Evolutionary conservation across 169 alveolate genomes (phyloP).

Genomic region (Eimeria tenella): DNA sequence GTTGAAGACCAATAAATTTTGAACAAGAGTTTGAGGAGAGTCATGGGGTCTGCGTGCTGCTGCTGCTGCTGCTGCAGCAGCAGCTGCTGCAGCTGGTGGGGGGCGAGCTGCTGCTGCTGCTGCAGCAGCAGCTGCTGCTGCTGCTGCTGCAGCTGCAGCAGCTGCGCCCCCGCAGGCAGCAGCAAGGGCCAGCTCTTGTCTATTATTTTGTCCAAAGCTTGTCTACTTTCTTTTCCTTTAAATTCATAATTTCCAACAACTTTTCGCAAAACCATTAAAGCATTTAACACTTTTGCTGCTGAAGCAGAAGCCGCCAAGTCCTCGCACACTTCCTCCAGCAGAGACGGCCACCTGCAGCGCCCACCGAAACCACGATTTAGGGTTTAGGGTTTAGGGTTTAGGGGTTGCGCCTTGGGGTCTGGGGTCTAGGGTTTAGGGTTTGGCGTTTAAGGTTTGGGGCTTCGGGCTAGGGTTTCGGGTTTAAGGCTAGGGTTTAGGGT

Average conservation of each 20-base stretch:
- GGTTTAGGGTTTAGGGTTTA: no score
- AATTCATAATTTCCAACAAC: conserved; percentile 35
- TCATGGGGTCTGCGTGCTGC: conserved; percentile 53
- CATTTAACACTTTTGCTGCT: conserved; percentile 9
- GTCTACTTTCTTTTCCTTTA: conserved; percentile 33
- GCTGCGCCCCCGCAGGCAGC: conserved; percentile 72
- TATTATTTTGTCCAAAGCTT: conserved; percentile 36
- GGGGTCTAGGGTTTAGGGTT: no score
- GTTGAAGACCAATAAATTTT: conserved; percentile 58
- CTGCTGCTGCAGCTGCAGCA: conserved; percentile 33
- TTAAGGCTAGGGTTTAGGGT: no score
- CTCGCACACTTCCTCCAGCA: conserved; percentile 43
- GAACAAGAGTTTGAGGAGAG: conserved; percentile 18
- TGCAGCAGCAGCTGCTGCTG: background rate
- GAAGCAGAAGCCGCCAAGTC: conserved; percentile 14
- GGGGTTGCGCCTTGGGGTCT: no score
- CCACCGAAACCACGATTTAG: background rate
- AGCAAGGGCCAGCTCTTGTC: conserved; percentile 47
- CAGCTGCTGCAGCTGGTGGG: conserved; percentile 14
- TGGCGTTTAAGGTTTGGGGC: no score
- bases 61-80: conserved; percentile 29
- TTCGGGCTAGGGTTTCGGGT: no score
- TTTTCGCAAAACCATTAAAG: conserved; percentile 46
- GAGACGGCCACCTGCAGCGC: conserved; percentile 27
- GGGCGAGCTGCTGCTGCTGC: conserved; percentile 5